These are phyloP conservation scores for Dictyostelium firmibasis DNA, from an alignment of 78 protist species.

Conservation along the genomic window DNA sequence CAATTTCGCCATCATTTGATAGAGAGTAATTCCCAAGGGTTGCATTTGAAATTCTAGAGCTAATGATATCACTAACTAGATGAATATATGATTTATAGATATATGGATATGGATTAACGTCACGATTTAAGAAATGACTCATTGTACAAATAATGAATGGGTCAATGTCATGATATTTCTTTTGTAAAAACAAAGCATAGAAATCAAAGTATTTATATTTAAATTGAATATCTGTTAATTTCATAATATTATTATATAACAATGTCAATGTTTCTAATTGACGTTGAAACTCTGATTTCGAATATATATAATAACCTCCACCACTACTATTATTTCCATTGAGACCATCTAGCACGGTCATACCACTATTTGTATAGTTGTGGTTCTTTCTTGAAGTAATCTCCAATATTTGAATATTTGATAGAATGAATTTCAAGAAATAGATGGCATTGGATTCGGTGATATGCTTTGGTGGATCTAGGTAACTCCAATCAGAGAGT, in stretches of 20 bases:
- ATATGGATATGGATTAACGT: neutral
- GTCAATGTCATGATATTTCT: neutral
- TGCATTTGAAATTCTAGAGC: neutral
- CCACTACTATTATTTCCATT: neutral
- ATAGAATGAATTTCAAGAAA: slow-evolving; percentile 14
- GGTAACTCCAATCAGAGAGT: neutral
- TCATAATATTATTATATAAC: neutral
- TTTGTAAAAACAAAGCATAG: neutral
- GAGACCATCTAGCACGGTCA: neutral
- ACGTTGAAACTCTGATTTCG: slow-evolving; percentile 27
- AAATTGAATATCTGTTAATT: neutral
- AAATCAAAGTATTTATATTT: neutral
- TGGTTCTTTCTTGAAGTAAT: neutral
- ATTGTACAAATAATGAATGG: neutral
- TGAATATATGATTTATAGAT: neutral
- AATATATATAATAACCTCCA: neutral
- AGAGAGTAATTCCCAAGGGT: neutral
- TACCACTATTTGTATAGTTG: neutral
- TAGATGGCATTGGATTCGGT: neutral
- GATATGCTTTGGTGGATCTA: neutral
- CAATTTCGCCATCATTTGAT: neutral
- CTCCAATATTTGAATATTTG: slow-evolving; percentile 44
- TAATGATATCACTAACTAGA: neutral
- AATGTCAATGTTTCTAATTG: slow-evolving; percentile 18
- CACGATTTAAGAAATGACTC: slow-evolving; percentile 5